These are phyloP conservation scores for Lyophyllum shimeji DNA, from an alignment of 768 basidiomycete species.

Conservation along the genomic window DNA sequence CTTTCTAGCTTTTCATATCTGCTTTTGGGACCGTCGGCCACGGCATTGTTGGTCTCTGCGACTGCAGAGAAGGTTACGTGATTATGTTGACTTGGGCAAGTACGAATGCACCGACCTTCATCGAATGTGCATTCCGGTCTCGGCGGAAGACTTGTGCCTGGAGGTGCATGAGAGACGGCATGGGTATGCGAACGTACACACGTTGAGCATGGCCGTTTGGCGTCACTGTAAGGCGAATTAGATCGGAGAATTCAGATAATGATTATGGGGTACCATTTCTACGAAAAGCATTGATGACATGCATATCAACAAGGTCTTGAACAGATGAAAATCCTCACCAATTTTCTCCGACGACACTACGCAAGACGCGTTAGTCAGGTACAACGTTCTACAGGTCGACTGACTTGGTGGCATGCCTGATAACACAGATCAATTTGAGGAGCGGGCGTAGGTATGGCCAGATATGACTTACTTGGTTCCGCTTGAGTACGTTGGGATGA, in stretches of 20 bases:
- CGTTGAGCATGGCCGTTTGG: constrained; percentile 74
- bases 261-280: constrained; percentile 58
- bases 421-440: constrained; percentile 4
- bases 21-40: constrained; percentile 54
- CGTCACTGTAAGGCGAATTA: constrained; percentile 48
- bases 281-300: not conserved
- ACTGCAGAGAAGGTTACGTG: constrained; percentile 27
- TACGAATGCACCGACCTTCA: constrained; percentile 45
- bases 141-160: constrained; percentile 52
- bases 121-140: constrained; percentile 77
- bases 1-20: constrained; percentile 64
- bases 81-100: not conserved
- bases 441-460: not conserved
- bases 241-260: not conserved
- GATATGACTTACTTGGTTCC: constrained; percentile 45
- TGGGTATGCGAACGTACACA: constrained; percentile 76
- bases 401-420: constrained; percentile 57
- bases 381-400: constrained; percentile 12
- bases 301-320: not conserved
- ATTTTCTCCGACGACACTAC: constrained; percentile 71
- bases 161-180: constrained; percentile 58
- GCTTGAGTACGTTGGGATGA: constrained; percentile 49
- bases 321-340: constrained; percentile 38
- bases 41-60: constrained; percentile 33
- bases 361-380: not conserved